Evolutionary conservation across 2,329 filamentous ascomycete species (phyloP).

Genomic region (Sporothrix protearum): DNA sequence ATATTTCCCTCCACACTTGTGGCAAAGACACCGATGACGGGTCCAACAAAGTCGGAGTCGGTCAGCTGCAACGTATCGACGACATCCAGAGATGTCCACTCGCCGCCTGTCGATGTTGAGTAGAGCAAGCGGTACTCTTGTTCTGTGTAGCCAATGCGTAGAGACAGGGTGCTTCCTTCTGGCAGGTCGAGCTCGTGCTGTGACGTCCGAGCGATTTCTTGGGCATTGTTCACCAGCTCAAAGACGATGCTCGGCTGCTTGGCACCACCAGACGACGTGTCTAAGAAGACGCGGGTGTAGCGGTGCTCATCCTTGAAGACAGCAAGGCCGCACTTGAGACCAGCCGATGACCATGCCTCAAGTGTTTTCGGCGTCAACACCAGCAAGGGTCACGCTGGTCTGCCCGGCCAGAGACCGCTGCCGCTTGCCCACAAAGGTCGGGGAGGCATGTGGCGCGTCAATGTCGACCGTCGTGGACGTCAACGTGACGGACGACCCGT

Average conservation of each 20-base stretch:
- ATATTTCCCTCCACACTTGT: neutral
- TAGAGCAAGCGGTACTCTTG: neutral
- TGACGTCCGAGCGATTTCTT: neutral
- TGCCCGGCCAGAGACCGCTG: neutral
- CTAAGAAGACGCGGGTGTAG: neutral
- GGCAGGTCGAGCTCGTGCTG: neutral
- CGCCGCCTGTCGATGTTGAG: neutral
- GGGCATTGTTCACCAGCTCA: conserved; percentile 5
- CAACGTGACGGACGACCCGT: conserved; percentile 3
- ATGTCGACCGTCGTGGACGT: neutral
- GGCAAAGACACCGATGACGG: neutral
- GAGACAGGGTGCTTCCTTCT: neutral
- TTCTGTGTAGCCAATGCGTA: neutral
- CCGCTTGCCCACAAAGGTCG: conserved; percentile 8
- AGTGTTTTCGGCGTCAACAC: neutral
- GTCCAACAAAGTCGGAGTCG: conserved; percentile 3
- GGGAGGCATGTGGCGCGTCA: neutral
- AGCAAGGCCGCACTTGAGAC: neutral
- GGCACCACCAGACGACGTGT: neutral
- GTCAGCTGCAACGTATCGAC: conserved; percentile 12
- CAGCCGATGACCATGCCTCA: neutral
- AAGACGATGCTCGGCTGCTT: neutral
- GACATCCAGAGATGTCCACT: neutral
- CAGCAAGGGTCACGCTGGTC: neutral
- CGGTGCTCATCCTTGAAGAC: conserved; percentile 11